Base-by-base conservation (phyloP, 2,329 filamentous ascomycete species). In the Fusarium sp. region DNA sequence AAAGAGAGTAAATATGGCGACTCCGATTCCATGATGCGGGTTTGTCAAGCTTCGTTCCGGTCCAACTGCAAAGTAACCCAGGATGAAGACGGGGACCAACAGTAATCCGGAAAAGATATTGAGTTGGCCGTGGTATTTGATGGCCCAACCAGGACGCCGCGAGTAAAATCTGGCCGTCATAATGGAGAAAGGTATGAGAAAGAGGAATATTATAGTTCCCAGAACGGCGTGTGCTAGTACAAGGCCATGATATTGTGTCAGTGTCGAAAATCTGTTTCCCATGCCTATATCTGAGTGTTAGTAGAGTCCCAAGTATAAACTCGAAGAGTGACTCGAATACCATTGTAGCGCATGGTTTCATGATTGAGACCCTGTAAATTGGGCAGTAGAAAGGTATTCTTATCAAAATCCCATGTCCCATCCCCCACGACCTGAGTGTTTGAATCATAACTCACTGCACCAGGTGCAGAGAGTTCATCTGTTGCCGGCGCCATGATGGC, bases 261-360 rank as follows among this genome's bases (percentile, higher is more conserved):
- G 79, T 13, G 86, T 87, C 50, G 87, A 84, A 78, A 95, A 95
- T 61, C 92, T 89, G 77, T 94, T 94, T 62, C 89, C 92, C 92
- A 95, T 94, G 78, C 92, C 91, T 93, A 39, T 47, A 29, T 37
- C 21, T 33, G n/a, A 39, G 61, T 66, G 72, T 75, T 72, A 70
- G 60, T 43, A 39, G 24, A 28, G 20, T 29, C 18, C 33, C 10
- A 10, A 26, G 20, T 23, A 23, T 9, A n/a, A 18, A 42, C n/a
- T 21, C n/a, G 43, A 28, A 46, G 33, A 47, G 20, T 42, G 43
- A 24, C 15, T 20, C 43, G 42, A 48, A 84, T 71, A 93, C 92
- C 93, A 86, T 96, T 96, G 81, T 93, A 94, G 77, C 86, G 89
- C 89, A 93, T 94, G 8, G 92, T 94, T 49, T 91, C 91, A 77